Evolutionary conservation across 306 rosid genomes (phyloP).

Genomic region (Citrullus colocynthis): DNA sequence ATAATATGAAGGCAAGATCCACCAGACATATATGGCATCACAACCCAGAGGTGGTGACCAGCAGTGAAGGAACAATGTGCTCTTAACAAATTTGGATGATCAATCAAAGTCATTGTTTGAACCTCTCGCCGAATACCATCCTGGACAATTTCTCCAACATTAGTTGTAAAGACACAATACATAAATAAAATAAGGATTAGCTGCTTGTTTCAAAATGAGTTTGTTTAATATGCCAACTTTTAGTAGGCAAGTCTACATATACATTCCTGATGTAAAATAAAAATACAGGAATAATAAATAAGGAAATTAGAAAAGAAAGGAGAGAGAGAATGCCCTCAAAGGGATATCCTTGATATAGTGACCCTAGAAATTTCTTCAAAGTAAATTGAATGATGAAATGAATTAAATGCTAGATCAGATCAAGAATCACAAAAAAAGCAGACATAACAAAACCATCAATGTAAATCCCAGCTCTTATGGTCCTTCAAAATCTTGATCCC

Average conservation of each 20-base stretch:
- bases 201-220: background rate
- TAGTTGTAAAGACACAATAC: background rate
- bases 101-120: conserved; percentile 76
- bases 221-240: background rate
- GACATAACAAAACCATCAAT: background rate
- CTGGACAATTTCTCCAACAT: conserved; percentile 29
- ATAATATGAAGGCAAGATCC: conserved; percentile 91
- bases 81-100: conserved; percentile 67
- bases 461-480: background rate
- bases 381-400: background rate
- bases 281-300: background rate
- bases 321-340: background rate
- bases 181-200: background rate
- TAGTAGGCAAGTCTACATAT: background rate
- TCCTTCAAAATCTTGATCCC: background rate
- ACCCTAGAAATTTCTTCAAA: background rate
- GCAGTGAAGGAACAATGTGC: conserved; percentile 83
- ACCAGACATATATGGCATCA: conserved; percentile 93
- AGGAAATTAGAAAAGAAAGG: background rate
- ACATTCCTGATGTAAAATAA: background rate
- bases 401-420: background rate
- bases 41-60: conserved; percentile 84
- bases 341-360: background rate
- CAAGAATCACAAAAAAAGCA: background rate
- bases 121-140: conserved; percentile 80